Evolutionary conservation across 2,329 filamentous ascomycete genomes (phyloP), one percentile per base, ranked within the genome.

Genomic region (Reticulascus tulasneorum): DNA sequence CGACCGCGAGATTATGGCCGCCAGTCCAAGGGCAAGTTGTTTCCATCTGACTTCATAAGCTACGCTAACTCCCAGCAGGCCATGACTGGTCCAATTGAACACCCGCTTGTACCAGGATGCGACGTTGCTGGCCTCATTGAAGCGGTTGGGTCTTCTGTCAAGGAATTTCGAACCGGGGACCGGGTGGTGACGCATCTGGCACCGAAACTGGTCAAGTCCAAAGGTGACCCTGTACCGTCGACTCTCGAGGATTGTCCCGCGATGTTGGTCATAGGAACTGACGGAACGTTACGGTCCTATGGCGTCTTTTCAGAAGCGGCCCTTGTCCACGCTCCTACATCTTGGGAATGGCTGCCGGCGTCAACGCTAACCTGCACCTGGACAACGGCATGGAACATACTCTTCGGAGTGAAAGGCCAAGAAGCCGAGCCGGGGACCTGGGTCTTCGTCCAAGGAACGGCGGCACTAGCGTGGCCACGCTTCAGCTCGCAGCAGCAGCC

Each of bases 211-310:
- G 30, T 38, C 3, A 28, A 34, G 5, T n/a, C 27, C 4, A 29
- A 21, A 6, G 51, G 51, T 9, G 46, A 49, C 7, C 49, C 54
- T 26, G 53, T n/a, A n/a, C n/a, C n/a, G n/a, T n/a, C n/a, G n/a
- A n/a, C n/a, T n/a, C n/a, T n/a, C n/a, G 18, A 29, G 6, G 33
- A 19, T 2, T 7, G 26, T 11, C 33, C 33, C 2, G n/a, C 12
- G 7, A 27, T 21, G 10, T 9, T 9, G 6, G 33, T 27, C 6
- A 35, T 35, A 8, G 64, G 60, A 2, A 44, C 77, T 1, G 72
- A 82, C 38, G 80, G 80, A 19, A 69, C 68, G 1, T 63, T 84
- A 12, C 66, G 73, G 24, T 65, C 80, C 31, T 73, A 77, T 40
- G 79, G 64, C 8, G 63, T 72, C 6, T 82, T 79, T 50, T 59